Evolutionary conservation across 345 rosid genomes (phyloP).

Genomic region (Populus pruinosa): DNA sequence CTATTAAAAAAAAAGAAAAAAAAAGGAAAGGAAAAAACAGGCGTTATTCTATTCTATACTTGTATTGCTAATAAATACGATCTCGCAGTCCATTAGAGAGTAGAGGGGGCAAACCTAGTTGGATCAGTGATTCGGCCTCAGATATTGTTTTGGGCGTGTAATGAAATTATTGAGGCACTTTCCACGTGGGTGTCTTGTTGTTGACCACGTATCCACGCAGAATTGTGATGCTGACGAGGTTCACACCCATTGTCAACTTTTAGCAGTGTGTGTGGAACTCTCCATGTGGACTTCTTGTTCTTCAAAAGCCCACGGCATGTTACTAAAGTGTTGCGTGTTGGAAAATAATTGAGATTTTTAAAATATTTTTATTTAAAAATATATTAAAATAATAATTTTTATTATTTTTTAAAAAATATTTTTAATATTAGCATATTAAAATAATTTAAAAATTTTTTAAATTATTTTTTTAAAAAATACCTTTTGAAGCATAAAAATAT

Average conservation of each 20-base stretch:
- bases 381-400: too few species aligned
- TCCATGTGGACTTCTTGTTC: slow-evolving; percentile 13
- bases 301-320: background rate
- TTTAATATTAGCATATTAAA: too few species aligned
- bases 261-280: background rate
- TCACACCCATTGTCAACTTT: slow-evolving; percentile 13
- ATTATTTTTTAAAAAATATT: too few species aligned
- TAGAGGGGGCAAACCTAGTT: slow-evolving; percentile 26
- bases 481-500: too few species aligned
- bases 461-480: too few species aligned
- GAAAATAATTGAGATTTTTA: too few species aligned
- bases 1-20: too few species aligned
- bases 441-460: too few species aligned
- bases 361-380: too few species aligned
- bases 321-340: background rate
- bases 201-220: slow-evolving; percentile 23
- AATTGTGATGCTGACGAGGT: slow-evolving; percentile 31
- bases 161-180: slow-evolving; percentile 24
- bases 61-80: background rate
- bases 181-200: slow-evolving; percentile 22
- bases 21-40: too few species aligned
- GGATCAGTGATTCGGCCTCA: slow-evolving; percentile 32
- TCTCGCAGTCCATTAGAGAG: background rate
- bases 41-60: background rate
- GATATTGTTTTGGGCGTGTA: slow-evolving; percentile 17